Percentiles rank a stretch among this genome's conserved stretches.
Evolutionary conservation across 371 early-diverging fungal genomes (phyloP).

Genomic region (Mucor racemosus): DNA sequence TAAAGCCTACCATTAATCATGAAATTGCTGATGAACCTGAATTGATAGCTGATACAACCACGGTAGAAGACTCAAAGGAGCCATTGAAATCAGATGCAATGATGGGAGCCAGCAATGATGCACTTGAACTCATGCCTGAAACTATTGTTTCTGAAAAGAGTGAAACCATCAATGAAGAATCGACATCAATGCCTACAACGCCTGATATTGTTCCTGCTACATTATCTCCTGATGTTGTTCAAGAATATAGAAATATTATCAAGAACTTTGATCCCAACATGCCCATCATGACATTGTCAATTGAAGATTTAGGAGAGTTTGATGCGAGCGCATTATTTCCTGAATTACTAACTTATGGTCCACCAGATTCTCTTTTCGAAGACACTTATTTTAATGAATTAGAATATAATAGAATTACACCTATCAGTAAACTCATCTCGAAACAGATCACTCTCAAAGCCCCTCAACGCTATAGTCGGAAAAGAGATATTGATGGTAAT

Average conservation of each 20-base stretch:
- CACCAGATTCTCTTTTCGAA: slow-evolving; percentile 48
- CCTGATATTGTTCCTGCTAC: slow-evolving; percentile 10
- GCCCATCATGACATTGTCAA: slow-evolving; percentile 33
- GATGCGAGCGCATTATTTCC: slow-evolving; percentile 47
- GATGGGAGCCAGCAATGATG: slow-evolving; percentile 19
- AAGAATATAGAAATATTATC: slow-evolving; percentile 29
- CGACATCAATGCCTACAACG: slow-evolving; percentile 29
- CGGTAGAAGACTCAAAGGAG: not conserved
- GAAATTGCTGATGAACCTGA: slow-evolving; percentile 3
- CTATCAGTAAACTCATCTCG: slow-evolving; percentile 40
- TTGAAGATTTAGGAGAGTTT: slow-evolving; percentile 30
- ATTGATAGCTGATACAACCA: not conserved
- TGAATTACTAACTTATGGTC: slow-evolving; percentile 48
- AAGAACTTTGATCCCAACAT: slow-evolving; percentile 31
- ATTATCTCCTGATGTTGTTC: slow-evolving; percentile 25
- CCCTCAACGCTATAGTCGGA: slow-evolving; percentile 45
- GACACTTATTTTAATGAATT: slow-evolving; percentile 52
- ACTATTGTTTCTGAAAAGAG: not conserved
- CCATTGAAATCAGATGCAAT: slow-evolving; percentile 23
- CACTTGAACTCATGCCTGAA: not conserved
- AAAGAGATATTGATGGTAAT: slow-evolving; percentile 44
- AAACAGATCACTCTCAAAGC: slow-evolving; percentile 45
- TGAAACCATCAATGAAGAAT: slow-evolving; percentile 11
- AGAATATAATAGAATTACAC: slow-evolving; percentile 44
- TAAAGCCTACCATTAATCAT: not conserved